Conservation (phyloP, 2,329 filamentous ascomycete species). For the Pseudohalonectria lignicola region DNA sequence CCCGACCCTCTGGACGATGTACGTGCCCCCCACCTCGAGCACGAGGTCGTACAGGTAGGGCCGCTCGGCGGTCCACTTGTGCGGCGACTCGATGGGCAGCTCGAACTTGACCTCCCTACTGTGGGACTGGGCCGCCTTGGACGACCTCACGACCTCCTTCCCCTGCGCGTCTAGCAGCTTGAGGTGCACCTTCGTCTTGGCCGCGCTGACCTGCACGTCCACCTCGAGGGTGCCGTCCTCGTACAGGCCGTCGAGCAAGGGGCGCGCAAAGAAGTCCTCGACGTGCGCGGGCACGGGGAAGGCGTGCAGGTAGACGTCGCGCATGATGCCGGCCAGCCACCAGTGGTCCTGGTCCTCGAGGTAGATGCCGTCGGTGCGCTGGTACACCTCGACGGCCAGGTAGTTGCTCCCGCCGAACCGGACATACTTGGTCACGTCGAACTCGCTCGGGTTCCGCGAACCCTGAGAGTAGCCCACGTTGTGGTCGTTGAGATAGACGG, state of each 20-base stretch:
- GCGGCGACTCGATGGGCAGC: conserved; percentile 27
- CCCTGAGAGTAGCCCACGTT: conserved; percentile 63
- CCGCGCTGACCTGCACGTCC: conserved; percentile 21
- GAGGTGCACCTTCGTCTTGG: conserved; percentile 6
- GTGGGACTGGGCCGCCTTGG: neutral
- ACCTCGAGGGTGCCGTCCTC: conserved; percentile 30
- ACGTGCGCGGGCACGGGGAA: conserved; percentile 29
- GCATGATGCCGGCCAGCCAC: conserved; percentile 58
- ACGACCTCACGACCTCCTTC: conserved; percentile 1
- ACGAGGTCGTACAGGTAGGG: conserved; percentile 40
- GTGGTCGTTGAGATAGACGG: conserved; percentile 57
- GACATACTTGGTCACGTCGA: conserved; percentile 47
- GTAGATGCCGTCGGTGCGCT: conserved; percentile 60
- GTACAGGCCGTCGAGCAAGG: conserved; percentile 33
- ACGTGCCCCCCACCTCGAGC: conserved; percentile 7
- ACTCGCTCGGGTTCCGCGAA: conserved; percentile 59
- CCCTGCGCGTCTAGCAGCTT: conserved; percentile 4
- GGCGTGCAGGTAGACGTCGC: conserved; percentile 54
- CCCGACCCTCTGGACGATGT: conserved; percentile 37
- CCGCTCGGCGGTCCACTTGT: conserved; percentile 52
- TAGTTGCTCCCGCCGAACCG: conserved; percentile 32
- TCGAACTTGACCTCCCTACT: conserved; percentile 9
- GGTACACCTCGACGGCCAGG: conserved; percentile 57
- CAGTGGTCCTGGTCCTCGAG: conserved; percentile 63
- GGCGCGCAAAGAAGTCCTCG: conserved; percentile 31